Percentiles rank a stretch among this genome's conserved stretches.
phyloP scores from a whole-genome alignment of 2,329 filamentous ascomycete genomes.

The Byssoonygena ceratinophila region DNA sequence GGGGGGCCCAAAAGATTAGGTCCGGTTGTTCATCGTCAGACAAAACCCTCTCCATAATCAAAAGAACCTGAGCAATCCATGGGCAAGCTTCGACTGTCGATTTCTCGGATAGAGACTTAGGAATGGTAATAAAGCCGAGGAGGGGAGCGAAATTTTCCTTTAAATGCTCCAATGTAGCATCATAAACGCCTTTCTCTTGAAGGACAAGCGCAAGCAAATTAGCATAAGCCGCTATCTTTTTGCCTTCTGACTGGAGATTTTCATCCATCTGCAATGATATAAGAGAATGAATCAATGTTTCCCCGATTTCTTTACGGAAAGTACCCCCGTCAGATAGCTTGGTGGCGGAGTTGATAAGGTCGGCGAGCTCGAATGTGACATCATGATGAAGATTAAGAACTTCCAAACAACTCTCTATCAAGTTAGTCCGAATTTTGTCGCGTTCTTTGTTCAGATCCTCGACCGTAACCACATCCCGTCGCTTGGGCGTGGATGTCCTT shows the following conservation, averaged over 20 bases:
- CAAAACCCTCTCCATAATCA: constrained; percentile 84
- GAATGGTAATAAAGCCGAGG: constrained; percentile 64
- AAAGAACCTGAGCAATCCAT: constrained; percentile 82
- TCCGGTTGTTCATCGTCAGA: constrained; percentile 75
- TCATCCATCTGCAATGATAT: constrained; percentile 55
- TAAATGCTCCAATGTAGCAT: constrained; percentile 60
- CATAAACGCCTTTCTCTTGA: constrained; percentile 72
- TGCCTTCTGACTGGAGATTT: constrained; percentile 45
- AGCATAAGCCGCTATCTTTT: constrained; percentile 79
- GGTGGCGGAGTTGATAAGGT: constrained; percentile 67
- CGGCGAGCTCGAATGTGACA: constrained; percentile 80
- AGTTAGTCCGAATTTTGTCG: constrained; percentile 56
- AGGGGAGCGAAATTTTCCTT: constrained; percentile 67
- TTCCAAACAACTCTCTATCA: constrained; percentile 85
- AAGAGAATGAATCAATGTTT: constrained; percentile 72
- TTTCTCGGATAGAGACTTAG: constrained; percentile 44
- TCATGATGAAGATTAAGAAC: constrained; percentile 79
- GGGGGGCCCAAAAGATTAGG: constrained; percentile 56
- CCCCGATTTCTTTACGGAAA: constrained; percentile 62
- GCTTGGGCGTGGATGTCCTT: constrained; percentile 19
- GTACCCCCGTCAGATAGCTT: constrained; percentile 50
- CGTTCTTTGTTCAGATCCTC: constrained; percentile 73
- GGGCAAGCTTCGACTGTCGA: constrained; percentile 69
- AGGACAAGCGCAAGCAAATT: constrained; percentile 82
- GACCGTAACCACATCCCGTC: constrained; percentile 43